Conservation (phyloP, 2,329 filamentous ascomycete species). For the Calonectria montana region DNA sequence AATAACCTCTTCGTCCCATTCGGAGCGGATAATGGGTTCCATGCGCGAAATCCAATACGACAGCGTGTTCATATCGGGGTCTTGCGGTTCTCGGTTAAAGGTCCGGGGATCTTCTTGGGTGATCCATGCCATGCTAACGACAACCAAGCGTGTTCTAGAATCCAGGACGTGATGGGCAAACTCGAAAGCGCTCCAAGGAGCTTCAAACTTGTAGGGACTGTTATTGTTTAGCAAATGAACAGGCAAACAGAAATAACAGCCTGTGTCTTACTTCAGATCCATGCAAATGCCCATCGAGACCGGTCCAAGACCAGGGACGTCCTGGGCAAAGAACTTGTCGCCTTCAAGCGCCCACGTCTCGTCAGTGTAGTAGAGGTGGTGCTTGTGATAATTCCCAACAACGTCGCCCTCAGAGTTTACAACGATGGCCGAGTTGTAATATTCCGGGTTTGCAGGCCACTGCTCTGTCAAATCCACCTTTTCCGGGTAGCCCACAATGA, state of each 20-base stretch:
- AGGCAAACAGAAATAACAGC: background rate
- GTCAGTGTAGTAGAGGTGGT: conserved; percentile 68
- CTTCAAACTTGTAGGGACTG: conserved; percentile 53
- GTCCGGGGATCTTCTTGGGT: conserved; percentile 64
- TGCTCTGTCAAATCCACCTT: conserved; percentile 62
- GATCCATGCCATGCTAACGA: conserved; percentile 84
- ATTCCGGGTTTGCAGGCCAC: conserved; percentile 65
- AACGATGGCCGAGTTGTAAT: conserved; percentile 66
- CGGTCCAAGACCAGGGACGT: conserved; percentile 60
- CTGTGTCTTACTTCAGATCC: conserved; percentile 65
- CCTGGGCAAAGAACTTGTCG: conserved; percentile 60
- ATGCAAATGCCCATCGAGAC: conserved; percentile 71
- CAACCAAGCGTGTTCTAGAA: conserved; percentile 68
- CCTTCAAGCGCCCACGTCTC: conserved; percentile 72
- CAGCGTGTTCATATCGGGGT: conserved; percentile 78
- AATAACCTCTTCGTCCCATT: conserved; percentile 69
- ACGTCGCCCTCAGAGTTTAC: conserved; percentile 69
- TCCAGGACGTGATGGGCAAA: conserved; percentile 69
- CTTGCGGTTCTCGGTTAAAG: conserved; percentile 61
- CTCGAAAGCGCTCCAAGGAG: conserved; percentile 54
- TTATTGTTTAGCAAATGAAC: conserved; percentile 14
- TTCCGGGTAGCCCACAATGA: conserved; percentile 81
- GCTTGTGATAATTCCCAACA: conserved; percentile 70
- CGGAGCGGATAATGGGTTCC: conserved; percentile 69
- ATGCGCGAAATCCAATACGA: conserved; percentile 81